phyloP scores from a whole-genome alignment of 78 protist species.

The Dictyostelium discoideum region DNA sequence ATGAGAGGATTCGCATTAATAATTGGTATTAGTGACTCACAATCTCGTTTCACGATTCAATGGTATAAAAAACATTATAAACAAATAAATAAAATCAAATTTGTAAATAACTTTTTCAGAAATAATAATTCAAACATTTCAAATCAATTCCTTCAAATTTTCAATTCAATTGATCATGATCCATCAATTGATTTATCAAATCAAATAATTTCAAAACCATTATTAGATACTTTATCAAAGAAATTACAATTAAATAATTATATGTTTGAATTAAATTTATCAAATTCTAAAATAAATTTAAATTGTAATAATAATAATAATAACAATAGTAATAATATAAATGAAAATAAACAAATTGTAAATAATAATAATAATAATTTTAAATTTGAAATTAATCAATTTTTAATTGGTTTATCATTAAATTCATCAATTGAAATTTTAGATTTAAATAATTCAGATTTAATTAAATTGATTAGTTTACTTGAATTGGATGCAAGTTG shows the following conservation, averaged over 20 bases:
- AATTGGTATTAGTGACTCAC: conserved; percentile 18
- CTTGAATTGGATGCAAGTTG: background rate
- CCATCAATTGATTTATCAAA: conserved; percentile 23
- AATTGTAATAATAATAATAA: background rate
- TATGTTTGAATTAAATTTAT: background rate
- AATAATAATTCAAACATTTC: background rate
- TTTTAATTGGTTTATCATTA: background rate
- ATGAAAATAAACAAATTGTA: background rate
- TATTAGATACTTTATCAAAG: background rate
- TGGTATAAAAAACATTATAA: conserved; percentile 18
- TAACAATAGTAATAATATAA: background rate
- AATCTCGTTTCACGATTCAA: background rate
- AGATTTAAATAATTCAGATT: background rate
- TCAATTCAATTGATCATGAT: background rate
- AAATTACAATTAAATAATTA: background rate
- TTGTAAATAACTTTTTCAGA: conserved; percentile 34
- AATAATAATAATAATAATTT: background rate
- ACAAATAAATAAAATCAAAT: conserved; percentile 2
- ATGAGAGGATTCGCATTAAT: conserved; percentile 13
- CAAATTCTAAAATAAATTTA: background rate
- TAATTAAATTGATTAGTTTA: background rate
- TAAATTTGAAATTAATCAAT: background rate
- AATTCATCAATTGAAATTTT: background rate
- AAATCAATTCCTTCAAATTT: conserved; percentile 1
- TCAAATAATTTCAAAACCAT: background rate